Percentiles rank a stretch among this genome's conserved stretches.
These are phyloP conservation scores for Paxillus involutus DNA, from an alignment of 768 basidiomycete genomes.

Conservation along the genomic window DNA sequence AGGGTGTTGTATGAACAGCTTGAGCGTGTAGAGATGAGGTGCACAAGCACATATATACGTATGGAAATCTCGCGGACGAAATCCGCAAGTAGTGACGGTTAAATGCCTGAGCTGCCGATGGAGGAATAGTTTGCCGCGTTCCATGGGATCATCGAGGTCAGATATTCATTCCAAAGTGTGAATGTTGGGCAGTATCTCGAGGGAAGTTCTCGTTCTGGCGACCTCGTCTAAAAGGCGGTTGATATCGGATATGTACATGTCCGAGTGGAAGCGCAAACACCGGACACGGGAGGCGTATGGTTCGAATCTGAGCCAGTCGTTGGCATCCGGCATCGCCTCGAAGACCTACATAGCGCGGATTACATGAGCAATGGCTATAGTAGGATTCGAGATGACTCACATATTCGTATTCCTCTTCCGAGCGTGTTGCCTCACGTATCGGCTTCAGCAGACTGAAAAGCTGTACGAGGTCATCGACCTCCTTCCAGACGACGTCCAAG, in stretches of 20 bases:
- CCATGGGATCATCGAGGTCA: slow-evolving; percentile 20
- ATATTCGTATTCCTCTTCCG: slow-evolving; percentile 17
- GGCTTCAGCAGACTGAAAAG: too few relatives aligned
- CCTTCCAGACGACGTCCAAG: too few relatives aligned
- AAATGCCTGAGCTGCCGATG: too few relatives aligned
- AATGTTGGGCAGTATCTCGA: slow-evolving; percentile 57
- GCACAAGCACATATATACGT: slow-evolving; percentile 47
- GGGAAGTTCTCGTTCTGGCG: too few relatives aligned
- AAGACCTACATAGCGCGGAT: slow-evolving; percentile 39
- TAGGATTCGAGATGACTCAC: slow-evolving; percentile 6
- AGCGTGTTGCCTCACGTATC: slow-evolving; percentile 20
- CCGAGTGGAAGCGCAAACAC: slow-evolving; percentile 24
- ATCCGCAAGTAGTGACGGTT: slow-evolving; percentile 25
- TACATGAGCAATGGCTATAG: neutral
- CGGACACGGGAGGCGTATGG: too few relatives aligned
- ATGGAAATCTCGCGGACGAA: slow-evolving; percentile 22
- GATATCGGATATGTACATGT: slow-evolving; percentile 16
- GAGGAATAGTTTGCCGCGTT: slow-evolving; percentile 56
- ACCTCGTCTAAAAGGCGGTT: slow-evolving; percentile 42
- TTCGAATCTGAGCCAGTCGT: too few relatives aligned
- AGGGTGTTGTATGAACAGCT: slow-evolving; percentile 44
- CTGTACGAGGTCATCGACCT: slow-evolving; percentile 41
- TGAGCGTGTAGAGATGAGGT: slow-evolving; percentile 48
- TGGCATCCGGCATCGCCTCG: slow-evolving; percentile 38
- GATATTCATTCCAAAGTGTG: slow-evolving; percentile 49